Evolutionary conservation across 2,329 filamentous ascomycete genomes (phyloP).

Genomic region (Paraphaeosphaeria sporulosa): DNA sequence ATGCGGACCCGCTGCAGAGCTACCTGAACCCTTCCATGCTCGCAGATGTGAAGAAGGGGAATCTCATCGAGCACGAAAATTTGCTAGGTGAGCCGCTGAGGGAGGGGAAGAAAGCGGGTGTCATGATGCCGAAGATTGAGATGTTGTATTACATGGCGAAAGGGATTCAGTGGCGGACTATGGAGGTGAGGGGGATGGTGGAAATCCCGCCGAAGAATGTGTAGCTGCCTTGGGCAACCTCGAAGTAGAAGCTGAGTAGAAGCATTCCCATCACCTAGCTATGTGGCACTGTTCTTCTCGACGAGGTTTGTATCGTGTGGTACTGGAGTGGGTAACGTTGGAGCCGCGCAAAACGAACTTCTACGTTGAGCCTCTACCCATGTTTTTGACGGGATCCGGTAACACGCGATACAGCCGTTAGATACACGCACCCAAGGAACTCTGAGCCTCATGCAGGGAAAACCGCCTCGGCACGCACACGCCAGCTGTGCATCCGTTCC

Average conservation of each 20-base stretch:
- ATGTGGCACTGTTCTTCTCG: no score
- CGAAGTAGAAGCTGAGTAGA: not conserved
- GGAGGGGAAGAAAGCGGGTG: conserved; percentile 58
- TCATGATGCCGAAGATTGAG: conserved; percentile 59
- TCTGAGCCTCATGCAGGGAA: no score
- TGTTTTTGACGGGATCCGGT: no score
- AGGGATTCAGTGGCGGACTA: conserved; percentile 59
- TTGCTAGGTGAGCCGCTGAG: conserved; percentile 65
- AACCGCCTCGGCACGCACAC: no score
- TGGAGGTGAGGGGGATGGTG: conserved; percentile 53
- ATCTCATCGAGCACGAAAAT: conserved; percentile 65
- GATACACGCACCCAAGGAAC: no score
- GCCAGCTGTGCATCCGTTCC: no score
- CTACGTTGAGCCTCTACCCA: no score
- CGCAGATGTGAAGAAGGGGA: conserved; percentile 63
- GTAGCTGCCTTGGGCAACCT: not conserved
- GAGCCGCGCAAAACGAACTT: no score
- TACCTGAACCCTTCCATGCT: conserved; percentile 64
- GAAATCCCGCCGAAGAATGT: conserved; percentile 33
- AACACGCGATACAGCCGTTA: no score
- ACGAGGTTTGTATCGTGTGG: no score
- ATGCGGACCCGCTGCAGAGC: conserved; percentile 58
- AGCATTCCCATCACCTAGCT: no score
- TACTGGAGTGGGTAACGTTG: no score
- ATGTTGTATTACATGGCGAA: conserved; percentile 59